phyloP scores from a whole-genome alignment of 164 flowering plant genomes.

The Aristolochia californica region DNA sequence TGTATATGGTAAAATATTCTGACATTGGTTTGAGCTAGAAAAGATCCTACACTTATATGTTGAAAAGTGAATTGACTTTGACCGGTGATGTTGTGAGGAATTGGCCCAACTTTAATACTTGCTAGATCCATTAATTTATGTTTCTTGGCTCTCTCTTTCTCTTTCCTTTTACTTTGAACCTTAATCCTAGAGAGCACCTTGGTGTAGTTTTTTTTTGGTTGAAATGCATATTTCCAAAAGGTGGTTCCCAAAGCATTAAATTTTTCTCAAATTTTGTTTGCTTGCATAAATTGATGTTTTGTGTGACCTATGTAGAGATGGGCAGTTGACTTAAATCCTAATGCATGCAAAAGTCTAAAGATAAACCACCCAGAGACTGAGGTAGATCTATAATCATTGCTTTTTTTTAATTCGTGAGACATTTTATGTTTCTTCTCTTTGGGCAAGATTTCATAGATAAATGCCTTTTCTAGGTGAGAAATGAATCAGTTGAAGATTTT shows the following conservation, averaged over 20 bases:
- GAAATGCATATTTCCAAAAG: too few species aligned
- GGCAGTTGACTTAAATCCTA: constrained; percentile 74
- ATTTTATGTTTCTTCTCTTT: neutral
- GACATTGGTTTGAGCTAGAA: too few species aligned
- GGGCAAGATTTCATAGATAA: neutral
- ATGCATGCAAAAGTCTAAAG: constrained; percentile 62
- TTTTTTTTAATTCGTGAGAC: neutral
- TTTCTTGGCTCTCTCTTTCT: neutral
- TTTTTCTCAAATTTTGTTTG: neutral
- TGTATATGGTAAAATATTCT: too few species aligned
- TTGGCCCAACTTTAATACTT: too few species aligned
- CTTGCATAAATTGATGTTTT: neutral
- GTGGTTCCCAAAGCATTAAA: too few species aligned
- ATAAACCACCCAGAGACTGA: constrained; percentile 72
- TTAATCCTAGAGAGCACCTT: too few species aligned
- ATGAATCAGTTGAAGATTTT: constrained; percentile 65
- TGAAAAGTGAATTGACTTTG: too few species aligned
- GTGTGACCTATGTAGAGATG: constrained; percentile 39
- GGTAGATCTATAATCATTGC: constrained; percentile 20
- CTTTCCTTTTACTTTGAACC: neutral
- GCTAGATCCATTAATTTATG: too few species aligned
- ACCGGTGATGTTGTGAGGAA: too few species aligned
- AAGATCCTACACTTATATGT: too few species aligned
- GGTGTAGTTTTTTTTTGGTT: too few species aligned
- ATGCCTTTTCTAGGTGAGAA: constrained; percentile 46